Percentiles rank a stretch among this genome's conserved stretches.
These are phyloP conservation scores for Phytopythium chamaehyphon DNA, from an alignment of 352 stramenopile genomes.

Conservation along the genomic window DNA sequence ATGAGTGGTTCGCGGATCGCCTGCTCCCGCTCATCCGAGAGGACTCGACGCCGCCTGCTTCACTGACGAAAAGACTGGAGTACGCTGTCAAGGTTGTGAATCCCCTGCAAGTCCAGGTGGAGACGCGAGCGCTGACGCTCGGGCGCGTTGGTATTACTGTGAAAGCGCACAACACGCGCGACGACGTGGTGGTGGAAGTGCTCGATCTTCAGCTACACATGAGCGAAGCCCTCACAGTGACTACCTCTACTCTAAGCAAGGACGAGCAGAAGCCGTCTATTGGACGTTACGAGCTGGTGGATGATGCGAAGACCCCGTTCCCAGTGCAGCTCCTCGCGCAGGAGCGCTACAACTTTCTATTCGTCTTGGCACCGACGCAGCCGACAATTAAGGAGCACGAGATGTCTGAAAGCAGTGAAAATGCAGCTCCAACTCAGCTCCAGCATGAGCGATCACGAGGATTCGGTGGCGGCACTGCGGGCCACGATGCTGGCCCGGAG, in stretches of 20 bases:
- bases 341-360: constrained; percentile 69
- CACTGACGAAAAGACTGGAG: constrained; percentile 45
- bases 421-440: background rate
- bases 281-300: constrained; percentile 30
- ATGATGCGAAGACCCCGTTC: constrained; percentile 41
- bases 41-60: constrained; percentile 28
- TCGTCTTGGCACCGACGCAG: constrained; percentile 32
- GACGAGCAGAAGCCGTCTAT: background rate
- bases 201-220: constrained; percentile 66
- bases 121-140: constrained; percentile 36
- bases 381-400: constrained; percentile 7
- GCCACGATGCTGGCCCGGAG: constrained; percentile 11
- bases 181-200: constrained; percentile 32
- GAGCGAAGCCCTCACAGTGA: constrained; percentile 27
- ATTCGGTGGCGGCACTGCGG: background rate
- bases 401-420: background rate
- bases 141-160: constrained; percentile 46
- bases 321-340: constrained; percentile 43
- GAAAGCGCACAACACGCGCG: constrained; percentile 42
- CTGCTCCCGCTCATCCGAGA: constrained; percentile 48
- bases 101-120: constrained; percentile 52
- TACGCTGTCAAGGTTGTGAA: constrained; percentile 43
- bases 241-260: constrained; percentile 1
- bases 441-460: background rate
- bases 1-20: constrained; percentile 30